Evolutionary conservation across 2,329 filamentous ascomycete species (phyloP), one percentile per base, ranked within the genome.

Genomic region (Coniochaeta sp.): DNA sequence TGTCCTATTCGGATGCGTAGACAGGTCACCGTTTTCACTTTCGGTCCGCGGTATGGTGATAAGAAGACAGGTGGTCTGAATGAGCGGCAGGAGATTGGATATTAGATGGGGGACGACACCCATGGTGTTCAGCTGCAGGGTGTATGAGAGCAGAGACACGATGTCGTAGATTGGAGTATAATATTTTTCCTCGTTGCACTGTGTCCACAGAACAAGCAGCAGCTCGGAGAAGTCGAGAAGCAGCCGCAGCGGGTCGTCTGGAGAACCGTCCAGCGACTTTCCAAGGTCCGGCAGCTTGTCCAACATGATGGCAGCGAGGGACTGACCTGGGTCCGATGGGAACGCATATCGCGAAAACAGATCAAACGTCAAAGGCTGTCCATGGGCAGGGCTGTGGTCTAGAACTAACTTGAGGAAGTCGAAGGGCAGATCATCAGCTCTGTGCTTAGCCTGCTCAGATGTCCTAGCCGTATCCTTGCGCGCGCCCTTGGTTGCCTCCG

Each of bases 241-340:
- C 3, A 90, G 77, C 69, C 74, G 83, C 72, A 75, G 77, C 56
- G 75, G 82, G 61, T 75, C 79, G 58, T 69, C 26, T 2, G 54
- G 54, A 4, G 34, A 38, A 6, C 54, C 34, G 32, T 56, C 54
- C 16, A 34, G 75, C 59, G 70, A 75, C 55, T 73, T 78, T 58
- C 82, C 82, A 62, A 86, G 78, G 6, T 78, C 70, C 0, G 87
- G 83, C n/a, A 93, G 73, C 52, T 81, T 82, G 63, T 89, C 85
- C 58, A 90, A 82, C 32, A 93, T 81, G 24, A 87, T 77, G 3
- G 89, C 84, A 0, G 89, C 84, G 7, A 93, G 77, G 0, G 85
- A 87, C 54, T 80, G 80, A 1, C 74, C 71, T 1, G 82, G 80
- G n/a, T 84, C 77, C 0, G 89, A 89, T 1, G 88, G 86, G 58